Evolutionary conservation across 768 basidiomycete genomes (phyloP), one percentile per base, ranked within the genome.

Genomic region (Calvatia gigantea): DNA sequence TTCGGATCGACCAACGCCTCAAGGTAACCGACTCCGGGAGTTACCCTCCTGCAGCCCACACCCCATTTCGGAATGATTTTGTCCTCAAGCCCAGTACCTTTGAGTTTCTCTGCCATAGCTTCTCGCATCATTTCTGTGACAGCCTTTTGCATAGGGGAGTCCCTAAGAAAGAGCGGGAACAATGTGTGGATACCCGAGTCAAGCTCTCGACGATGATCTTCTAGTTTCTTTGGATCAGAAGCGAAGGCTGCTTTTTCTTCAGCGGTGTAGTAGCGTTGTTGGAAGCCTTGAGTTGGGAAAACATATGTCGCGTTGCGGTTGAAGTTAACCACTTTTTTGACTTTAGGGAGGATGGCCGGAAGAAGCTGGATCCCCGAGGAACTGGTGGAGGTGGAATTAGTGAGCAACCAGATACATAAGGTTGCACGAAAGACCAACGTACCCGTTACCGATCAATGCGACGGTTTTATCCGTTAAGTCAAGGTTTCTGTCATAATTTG

Each of bases 91-190:
- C 71, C 75, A 59, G 71, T 67, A 9, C 69, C 70, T 15, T 57
- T 41, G 6, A 83, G 65, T 54, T 72, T 74, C 44, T 68, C 65
- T 35, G 65, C 59, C 77, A 82, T 81, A 35, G 66, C 58, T 6
- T 61, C 63, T 6, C 55, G 58, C 58, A 75, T 65, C 1, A 47
- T 49, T 15, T 39, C 57, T 1, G 57, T 62, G 0, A 60, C 59
- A 4, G 53, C 61, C 45, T 60, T 49, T 58, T 79, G 77, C 46
- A 68, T 60, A 0, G 58, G 58, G 2, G 66, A 69, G 15, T 68
- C 67, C 15, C 62, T 60, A 11, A 75, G 55, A n/a, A 63, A 61
- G 43, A 69, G 43, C 1, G 44, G 37, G 54, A 64, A 64, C 11
- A 73, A 15, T 27, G 65, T 64, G 53, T 76, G 77, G 3, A 75